Percentiles rank a stretch among this genome's conserved stretches.
These are phyloP conservation scores for Gardenia jasminoides DNA, from an alignment of 257 asterid genomes.

Conservation along the genomic window DNA sequence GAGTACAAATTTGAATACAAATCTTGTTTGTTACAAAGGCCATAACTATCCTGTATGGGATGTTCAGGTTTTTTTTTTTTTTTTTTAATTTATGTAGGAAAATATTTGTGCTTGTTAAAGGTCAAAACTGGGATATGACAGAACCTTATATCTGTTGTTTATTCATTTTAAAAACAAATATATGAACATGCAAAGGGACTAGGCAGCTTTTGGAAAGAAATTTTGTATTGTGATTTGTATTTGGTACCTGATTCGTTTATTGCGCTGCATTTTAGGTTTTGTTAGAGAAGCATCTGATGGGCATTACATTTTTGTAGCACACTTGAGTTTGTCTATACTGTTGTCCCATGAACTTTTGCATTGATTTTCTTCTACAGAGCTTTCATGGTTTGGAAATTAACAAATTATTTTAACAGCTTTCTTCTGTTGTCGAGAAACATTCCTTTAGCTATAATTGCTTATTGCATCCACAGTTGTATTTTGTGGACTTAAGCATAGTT, in stretches of 20 bases:
- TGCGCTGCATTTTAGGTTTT: not conserved
- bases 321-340: not conserved
- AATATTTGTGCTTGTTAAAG: not conserved
- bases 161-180: not conserved
- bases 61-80: constrained; percentile 61
- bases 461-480: not conserved
- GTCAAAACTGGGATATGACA: not conserved
- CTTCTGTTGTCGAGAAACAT: not conserved
- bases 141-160: no score
- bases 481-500: not conserved
- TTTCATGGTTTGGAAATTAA: not conserved
- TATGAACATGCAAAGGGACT: not conserved
- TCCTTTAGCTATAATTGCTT: not conserved
- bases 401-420: not conserved
- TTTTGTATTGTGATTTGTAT: no score
- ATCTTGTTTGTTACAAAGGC: constrained; percentile 98
- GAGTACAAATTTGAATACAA: constrained; percentile 88
- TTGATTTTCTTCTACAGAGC: not conserved
- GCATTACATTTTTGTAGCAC: not conserved
- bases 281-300: no score
- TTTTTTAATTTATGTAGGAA: constrained; percentile 3
- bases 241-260: not conserved
- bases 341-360: not conserved
- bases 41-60: constrained; percentile 99
- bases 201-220: not conserved